Evolutionary conservation across 2,329 filamentous ascomycete genomes (phyloP).

Genomic region (Drechslerella coelobrocha): DNA sequence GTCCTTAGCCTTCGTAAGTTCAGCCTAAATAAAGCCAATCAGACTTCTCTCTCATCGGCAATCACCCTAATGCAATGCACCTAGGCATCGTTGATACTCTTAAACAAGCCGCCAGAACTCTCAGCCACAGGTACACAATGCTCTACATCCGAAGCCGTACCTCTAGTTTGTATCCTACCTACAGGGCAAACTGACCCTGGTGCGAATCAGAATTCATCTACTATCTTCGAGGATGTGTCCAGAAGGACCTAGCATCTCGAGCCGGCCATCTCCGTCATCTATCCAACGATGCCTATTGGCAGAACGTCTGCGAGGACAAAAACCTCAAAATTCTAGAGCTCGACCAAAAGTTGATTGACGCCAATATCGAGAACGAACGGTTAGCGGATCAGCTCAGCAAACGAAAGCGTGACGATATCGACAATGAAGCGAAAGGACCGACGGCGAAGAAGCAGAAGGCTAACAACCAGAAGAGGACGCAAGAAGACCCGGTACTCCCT

Average conservation of each 20-base stretch:
- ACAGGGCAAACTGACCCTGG: not conserved
- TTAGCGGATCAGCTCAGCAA: constrained; percentile 13
- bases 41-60: not conserved
- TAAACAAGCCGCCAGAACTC: constrained; percentile 45
- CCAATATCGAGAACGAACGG: constrained; percentile 25
- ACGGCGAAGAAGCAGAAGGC: constrained; percentile 8
- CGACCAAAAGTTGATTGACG: constrained; percentile 33
- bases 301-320: constrained; percentile 34
- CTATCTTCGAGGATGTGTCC: constrained; percentile 38
- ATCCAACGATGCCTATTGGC: constrained; percentile 41
- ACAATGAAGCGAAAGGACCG: not conserved
- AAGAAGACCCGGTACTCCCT: not conserved
- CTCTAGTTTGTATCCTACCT: not conserved
- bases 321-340: constrained; percentile 29
- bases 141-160: not conserved
- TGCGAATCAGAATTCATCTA: constrained; percentile 30
- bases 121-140: constrained; percentile 18
- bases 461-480: not conserved
- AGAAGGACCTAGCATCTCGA: constrained; percentile 10
- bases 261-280: constrained; percentile 2
- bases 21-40: too few species aligned
- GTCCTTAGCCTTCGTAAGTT: constrained; percentile 34
- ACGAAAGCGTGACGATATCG: constrained; percentile 3
- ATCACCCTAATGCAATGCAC: not conserved
- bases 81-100: constrained; percentile 42